Percentiles rank a stretch among this genome's conserved stretches.
Evolutionary conservation across 768 basidiomycete genomes (phyloP).

Genomic region (Tulasnella sp.): DNA sequence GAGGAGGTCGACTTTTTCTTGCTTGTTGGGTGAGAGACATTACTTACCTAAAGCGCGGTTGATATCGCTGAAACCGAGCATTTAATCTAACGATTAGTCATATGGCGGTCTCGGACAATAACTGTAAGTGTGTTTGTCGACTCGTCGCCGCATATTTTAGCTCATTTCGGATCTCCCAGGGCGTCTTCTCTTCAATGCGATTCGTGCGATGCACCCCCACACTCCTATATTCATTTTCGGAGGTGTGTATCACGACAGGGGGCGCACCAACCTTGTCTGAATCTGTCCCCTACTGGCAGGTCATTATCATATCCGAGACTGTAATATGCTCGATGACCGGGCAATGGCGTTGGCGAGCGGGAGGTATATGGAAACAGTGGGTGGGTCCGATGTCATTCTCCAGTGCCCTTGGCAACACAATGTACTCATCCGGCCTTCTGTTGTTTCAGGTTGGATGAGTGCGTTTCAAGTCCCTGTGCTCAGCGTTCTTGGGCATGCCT

Average conservation of each 20-base stretch:
- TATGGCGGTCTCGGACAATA: slow-evolving; percentile 66
- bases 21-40: slow-evolving; percentile 49
- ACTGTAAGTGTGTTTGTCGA: slow-evolving; percentile 36
- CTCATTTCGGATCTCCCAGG: slow-evolving; percentile 32
- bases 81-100: too few relatives aligned
- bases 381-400: slow-evolving; percentile 29
- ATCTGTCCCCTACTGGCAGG: slow-evolving; percentile 28
- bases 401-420: background rate
- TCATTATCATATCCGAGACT: slow-evolving; percentile 73
- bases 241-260: slow-evolving; percentile 33
- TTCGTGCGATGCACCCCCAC: slow-evolving; percentile 59
- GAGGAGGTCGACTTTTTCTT: slow-evolving; percentile 79
- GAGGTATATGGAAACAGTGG: slow-evolving; percentile 87
- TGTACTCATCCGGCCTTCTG: slow-evolving; percentile 10
- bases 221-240: slow-evolving; percentile 80
- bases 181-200: slow-evolving; percentile 60
- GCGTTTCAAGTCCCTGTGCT: slow-evolving; percentile 1
- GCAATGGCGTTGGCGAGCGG: slow-evolving; percentile 76
- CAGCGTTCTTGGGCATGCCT: background rate
- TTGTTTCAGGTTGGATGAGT: slow-evolving; percentile 50
- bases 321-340: slow-evolving; percentile 59
- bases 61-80: too few relatives aligned
- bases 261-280: background rate
- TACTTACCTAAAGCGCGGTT: too few relatives aligned
- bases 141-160: background rate